Evolutionary conservation across 495 filamentous ascomycete species (phyloP).

Genomic region (Neurospora tetrasperma): DNA sequence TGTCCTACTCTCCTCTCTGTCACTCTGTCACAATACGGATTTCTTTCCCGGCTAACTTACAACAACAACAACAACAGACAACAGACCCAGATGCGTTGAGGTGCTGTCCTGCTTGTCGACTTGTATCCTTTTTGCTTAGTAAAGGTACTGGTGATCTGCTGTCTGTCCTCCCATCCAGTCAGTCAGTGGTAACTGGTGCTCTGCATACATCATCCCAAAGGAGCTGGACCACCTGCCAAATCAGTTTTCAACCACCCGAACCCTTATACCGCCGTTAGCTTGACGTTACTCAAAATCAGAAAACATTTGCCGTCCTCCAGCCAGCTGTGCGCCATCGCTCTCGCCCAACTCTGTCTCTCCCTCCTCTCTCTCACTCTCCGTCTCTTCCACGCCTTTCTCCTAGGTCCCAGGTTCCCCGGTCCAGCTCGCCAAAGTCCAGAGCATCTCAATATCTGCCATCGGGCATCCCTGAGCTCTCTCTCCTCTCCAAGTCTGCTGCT

Average conservation of each 20-base stretch:
- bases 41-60: neutral
- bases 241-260: neutral
- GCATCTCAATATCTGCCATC: neutral
- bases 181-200: neutral
- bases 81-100: neutral
- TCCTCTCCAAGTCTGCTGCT: neutral
- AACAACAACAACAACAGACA: neutral
- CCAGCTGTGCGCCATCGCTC: neutral
- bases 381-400: neutral
- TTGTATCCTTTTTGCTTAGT: neutral
- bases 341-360: neutral
- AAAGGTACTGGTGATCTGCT: slow-evolving; percentile 1
- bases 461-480: neutral
- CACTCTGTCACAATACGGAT: slow-evolving; percentile 16
- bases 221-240: neutral
- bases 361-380: neutral
- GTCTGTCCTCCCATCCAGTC: neutral
- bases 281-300: neutral
- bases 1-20: slow-evolving; percentile 31
- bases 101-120: neutral
- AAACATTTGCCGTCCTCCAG: neutral
- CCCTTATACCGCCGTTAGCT: neutral
- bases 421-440: neutral
- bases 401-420: neutral
- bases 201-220: neutral